A percentile compares a stretch with the other conserved stretches of the same genome.
Evolutionary conservation across 2,329 filamentous ascomycete species (phyloP).

Genomic region (Hypoxylon sp.): DNA sequence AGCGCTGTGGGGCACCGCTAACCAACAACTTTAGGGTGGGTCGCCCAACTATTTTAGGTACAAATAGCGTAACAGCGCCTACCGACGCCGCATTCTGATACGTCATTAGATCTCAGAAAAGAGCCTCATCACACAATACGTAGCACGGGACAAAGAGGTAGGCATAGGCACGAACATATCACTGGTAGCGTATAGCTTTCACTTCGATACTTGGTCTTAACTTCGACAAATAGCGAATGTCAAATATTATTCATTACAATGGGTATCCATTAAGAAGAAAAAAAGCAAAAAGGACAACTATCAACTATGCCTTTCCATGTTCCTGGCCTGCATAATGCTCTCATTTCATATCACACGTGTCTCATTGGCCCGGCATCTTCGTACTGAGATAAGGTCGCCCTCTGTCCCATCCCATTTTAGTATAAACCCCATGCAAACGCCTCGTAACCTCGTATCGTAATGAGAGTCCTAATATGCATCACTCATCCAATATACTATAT

Average conservation of each 20-base stretch:
- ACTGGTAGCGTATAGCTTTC: not conserved
- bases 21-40: not conserved
- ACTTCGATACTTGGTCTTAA: not conserved
- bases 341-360: conserved; percentile 17
- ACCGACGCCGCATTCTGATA: not conserved
- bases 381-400: conserved; percentile 29
- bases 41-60: conserved; percentile 11
- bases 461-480: conserved; percentile 14
- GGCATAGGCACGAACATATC: not conserved
- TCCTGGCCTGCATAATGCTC: conserved; percentile 14
- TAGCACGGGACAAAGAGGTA: too few relatives aligned
- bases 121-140: not conserved
- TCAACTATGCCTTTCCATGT: conserved; percentile 17
- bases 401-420: conserved; percentile 17
- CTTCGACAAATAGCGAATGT: not conserved
- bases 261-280: conserved; percentile 34
- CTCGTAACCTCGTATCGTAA: conserved; percentile 28
- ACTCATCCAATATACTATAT: conserved; percentile 24
- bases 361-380: conserved; percentile 1
- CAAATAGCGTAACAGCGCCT: not conserved
- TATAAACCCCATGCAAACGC: conserved; percentile 22
- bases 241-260: conserved; percentile 25
- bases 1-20: conserved; percentile 11
- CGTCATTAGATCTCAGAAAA: not conserved
- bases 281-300: not conserved